These are phyloP conservation scores for Trypanosoma caninum DNA, from an alignment of 208 protist genomes.

Conservation along the genomic window DNA sequence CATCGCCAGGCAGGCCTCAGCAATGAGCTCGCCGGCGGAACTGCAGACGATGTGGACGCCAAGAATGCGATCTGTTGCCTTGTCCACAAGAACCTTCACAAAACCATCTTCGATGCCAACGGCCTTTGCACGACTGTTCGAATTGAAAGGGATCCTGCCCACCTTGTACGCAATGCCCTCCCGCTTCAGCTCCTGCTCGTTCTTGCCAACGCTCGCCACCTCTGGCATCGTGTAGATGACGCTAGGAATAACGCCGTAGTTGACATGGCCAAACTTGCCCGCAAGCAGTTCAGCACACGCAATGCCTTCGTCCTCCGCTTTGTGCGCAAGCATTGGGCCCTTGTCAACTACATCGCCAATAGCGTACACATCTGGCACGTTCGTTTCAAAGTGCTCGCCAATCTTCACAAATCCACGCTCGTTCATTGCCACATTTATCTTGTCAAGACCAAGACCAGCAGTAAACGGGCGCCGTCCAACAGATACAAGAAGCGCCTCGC, in stretches of 20 bases:
- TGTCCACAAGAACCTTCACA: constrained; percentile 96
- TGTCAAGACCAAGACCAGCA: constrained; percentile 91
- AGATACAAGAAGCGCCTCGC: constrained; percentile 95
- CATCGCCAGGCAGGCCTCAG: constrained; percentile 96
- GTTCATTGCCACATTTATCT: constrained; percentile 91
- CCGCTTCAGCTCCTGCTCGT: constrained; percentile 96
- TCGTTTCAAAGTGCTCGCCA: constrained; percentile 95
- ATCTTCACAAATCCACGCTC: constrained; percentile 93
- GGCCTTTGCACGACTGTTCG: constrained; percentile 97
- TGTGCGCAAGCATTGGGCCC: constrained; percentile 99
- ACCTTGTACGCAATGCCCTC: constrained; percentile 93
- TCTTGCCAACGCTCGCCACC: constrained; percentile 98
- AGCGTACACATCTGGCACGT: constrained; percentile 94
- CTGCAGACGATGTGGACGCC: constrained; percentile 98
- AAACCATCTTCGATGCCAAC: constrained; percentile 95
- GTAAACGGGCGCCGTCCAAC: constrained; percentile 97
- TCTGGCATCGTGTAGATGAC: constrained; percentile 99
- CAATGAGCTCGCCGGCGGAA: constrained; percentile 97
- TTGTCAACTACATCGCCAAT: constrained; percentile 98
- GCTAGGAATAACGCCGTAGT: constrained; percentile 97
- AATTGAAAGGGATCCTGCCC: constrained; percentile 98
- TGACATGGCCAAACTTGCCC: constrained; percentile 93
- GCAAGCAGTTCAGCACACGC: constrained; percentile 93
- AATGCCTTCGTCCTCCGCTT: constrained; percentile 99
- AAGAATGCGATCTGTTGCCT: constrained; percentile 96